These are phyloP conservation scores for Phalaenopsis equestris DNA, from an alignment of 106 monocot genomes.

Conservation along the genomic window DNA sequence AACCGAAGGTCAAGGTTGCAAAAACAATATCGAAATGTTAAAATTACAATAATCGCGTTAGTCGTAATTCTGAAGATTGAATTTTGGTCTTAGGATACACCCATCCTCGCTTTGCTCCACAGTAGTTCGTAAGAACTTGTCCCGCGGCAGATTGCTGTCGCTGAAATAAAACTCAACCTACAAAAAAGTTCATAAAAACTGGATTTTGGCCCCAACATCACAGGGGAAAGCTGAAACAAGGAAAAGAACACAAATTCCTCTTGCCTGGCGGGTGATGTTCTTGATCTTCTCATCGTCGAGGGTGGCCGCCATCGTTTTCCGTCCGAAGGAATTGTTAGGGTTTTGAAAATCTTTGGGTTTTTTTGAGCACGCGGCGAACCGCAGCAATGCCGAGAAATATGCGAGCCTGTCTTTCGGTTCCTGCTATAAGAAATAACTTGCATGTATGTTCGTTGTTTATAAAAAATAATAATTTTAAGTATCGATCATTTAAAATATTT, in stretches of 20 bases:
- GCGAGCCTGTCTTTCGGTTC: no score
- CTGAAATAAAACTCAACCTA: constrained; percentile 99
- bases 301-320: constrained; percentile 18
- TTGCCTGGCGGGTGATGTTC: constrained; percentile 68
- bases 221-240: not conserved
- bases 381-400: no score
- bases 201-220: not conserved
- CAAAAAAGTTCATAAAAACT: not conserved
- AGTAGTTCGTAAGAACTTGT: constrained; percentile 52
- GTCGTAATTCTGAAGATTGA: not conserved
- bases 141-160: constrained; percentile 90
- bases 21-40: not conserved
- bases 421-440: no score
- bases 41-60: not conserved
- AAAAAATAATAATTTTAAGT: no score
- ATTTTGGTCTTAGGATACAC: constrained; percentile 28
- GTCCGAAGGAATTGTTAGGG: not conserved
- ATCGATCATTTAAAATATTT: no score
- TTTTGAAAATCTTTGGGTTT: not conserved
- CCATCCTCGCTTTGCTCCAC: constrained; percentile 67
- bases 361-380: no score
- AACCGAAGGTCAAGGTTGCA: constrained; percentile 1
- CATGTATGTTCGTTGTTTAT: no score
- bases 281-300: constrained; percentile 46
- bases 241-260: not conserved